Conservation (phyloP, 2,329 filamentous ascomycete species). For the Colletotrichum lini region DNA sequence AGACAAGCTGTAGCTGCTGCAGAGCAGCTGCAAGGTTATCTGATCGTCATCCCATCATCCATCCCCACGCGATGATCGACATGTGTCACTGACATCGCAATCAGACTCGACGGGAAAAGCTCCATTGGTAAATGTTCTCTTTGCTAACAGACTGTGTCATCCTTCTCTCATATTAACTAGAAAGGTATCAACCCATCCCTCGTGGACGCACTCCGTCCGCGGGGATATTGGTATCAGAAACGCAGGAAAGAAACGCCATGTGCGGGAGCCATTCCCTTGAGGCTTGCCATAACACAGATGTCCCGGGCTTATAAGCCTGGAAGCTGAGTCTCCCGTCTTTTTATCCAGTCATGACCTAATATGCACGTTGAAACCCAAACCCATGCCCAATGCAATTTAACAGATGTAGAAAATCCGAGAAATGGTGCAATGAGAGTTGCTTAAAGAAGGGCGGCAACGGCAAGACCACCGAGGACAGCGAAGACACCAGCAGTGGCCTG, state of each 20-base stretch:
- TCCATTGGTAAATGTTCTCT: background rate
- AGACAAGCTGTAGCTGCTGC: conserved; percentile 28
- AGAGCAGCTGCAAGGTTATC: conserved; percentile 41
- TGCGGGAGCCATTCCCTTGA: conserved; percentile 30
- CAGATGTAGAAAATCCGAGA: conserved; percentile 39
- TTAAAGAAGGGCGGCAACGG: conserved; percentile 42
- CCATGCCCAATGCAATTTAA: conserved; percentile 37
- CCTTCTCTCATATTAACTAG: conserved; percentile 40
- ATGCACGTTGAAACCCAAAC: conserved; percentile 40
- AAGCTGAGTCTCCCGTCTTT: conserved; percentile 39
- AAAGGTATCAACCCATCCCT: conserved; percentile 41
- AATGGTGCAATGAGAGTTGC: conserved; percentile 26
- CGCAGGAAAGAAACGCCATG: conserved; percentile 36
- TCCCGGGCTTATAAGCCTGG: conserved; percentile 19
- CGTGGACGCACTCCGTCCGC: conserved; percentile 27
- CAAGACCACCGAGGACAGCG: conserved; percentile 42
- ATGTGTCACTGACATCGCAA: conserved; percentile 25
- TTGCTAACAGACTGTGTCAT: conserved; percentile 32
- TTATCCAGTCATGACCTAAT: conserved; percentile 41
- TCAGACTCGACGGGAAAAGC: background rate
- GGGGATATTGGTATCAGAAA: conserved; percentile 39
- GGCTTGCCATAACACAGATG: conserved; percentile 13
- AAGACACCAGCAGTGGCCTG: conserved; percentile 41
- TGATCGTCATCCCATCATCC: conserved; percentile 16
- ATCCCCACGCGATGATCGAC: conserved; percentile 30